Evolutionary conservation across 768 basidiomycete genomes (phyloP), one percentile per base, ranked within the genome.

Genomic region (Russula sp.): DNA sequence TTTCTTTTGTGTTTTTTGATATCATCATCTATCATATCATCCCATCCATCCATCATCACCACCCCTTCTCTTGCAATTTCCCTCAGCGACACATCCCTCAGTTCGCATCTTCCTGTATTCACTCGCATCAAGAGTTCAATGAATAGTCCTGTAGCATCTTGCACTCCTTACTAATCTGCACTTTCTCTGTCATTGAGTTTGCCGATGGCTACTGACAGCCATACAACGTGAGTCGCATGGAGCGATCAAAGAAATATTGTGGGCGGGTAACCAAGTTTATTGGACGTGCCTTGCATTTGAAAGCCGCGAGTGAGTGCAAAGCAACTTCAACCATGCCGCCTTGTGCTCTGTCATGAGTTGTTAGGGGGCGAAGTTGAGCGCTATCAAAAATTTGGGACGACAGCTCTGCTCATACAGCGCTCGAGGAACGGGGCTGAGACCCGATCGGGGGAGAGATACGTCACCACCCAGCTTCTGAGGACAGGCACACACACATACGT

Each of bases 1-100:
- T 74, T 54, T 16, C 25, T 29, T 29, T 29, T 29, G 25, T 43
- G n/a, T n/a, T n/a, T 36, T 49, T 38, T 22, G 50, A 53, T 41
- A 5, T 57, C 49, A 52, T 51, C 41, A 43, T 34, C 29, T 43
- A 57, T 46, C 22, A 43, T 41, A 53, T 53, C 38, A 53, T 29
- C 38, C 18, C 53, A 16, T 34, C 46, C 22, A 51, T 29, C 39
- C 46, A 45, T 50, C 41, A 60, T 55, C 38, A 1, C 2, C 13
- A 20, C 13, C 25, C 13, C 16, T 13, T 11, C n/a, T 20, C n/a
- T 22, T 25, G 22, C 54, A 29, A 55, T 20, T 16, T 34, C n/a
- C 41, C n/a, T 35, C 13, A 3, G 42, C 42, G 42, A 13, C n/a
- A 52, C 49, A 59, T 51, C 29, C 45, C 42, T 45, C 42, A 7